Evolutionary conservation across 345 rosid species (phyloP).

Genomic region (Eutrema japonicum): DNA sequence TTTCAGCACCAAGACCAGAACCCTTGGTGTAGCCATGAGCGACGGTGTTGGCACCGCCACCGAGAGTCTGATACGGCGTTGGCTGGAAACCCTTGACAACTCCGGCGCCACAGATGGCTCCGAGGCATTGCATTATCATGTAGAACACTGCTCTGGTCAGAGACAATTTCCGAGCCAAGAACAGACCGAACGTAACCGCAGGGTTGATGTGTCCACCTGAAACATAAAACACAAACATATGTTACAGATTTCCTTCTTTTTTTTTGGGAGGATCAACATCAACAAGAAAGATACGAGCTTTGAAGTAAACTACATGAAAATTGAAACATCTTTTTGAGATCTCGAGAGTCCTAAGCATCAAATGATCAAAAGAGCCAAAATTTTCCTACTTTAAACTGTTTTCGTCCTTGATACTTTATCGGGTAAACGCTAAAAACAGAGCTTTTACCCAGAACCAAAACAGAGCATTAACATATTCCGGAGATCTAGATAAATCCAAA

Average conservation of each 20-base stretch:
- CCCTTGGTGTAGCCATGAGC: constrained; percentile 54
- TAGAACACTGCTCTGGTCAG: constrained; percentile 44
- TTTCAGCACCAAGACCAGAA: constrained; percentile 52
- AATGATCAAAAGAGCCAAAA: background rate
- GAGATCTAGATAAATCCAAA: background rate
- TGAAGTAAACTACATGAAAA: background rate
- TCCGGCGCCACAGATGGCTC: constrained; percentile 55
- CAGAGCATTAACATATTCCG: background rate
- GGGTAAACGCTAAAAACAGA: background rate
- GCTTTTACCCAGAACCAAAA: background rate
- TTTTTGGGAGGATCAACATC: background rate
- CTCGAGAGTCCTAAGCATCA: background rate
- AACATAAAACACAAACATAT: background rate
- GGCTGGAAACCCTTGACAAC: constrained; percentile 56
- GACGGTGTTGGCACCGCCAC: constrained; percentile 56
- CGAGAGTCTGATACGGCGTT: constrained; percentile 39
- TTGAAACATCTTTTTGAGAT: background rate
- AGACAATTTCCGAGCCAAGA: constrained; percentile 44
- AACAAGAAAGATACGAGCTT: background rate
- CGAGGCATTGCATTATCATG: constrained; percentile 50
- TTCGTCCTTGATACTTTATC: background rate
- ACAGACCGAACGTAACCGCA: constrained; percentile 47
- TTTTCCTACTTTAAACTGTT: background rate
- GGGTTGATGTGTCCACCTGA: constrained; percentile 58
- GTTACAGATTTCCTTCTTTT: background rate